Base-by-base conservation (phyloP, 257 asterid species). In the Paulownia fortunei region DNA sequence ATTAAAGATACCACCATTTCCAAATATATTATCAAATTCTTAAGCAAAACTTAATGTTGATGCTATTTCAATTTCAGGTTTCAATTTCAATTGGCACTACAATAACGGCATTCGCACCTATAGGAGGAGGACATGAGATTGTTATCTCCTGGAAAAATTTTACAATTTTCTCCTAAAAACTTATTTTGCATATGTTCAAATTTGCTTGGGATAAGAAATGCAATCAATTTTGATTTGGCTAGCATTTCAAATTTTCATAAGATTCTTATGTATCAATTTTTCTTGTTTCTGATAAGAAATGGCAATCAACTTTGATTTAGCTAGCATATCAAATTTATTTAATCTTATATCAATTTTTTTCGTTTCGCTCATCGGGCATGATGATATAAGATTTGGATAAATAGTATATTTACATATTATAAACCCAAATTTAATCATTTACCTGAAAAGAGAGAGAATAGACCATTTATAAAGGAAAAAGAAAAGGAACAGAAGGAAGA, bases 61-160 rank as follows among this genome's bases (percentile, higher is more conserved):
- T 8, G 4, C 10, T 58, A 2, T 2, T 60, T 66, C 8, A 0
- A 41, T 79, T 79, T 21, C 82, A 87, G 90, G 30, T 74, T 58
- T 79, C 84, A 6, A 77, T 84, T 59, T 5, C 59, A 6, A 72
- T 84, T 23, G 88, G 90, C 1, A 0, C 74, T 11, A 7, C 23
- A 0, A 80, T 84, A 15, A 84, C 82, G 3, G 10, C 72, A 0
- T 51, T 82, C 56, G 91, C 83, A 19, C 91, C 91, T 9, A 71
- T 84, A 6, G 91, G 87, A 52, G 88, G 88, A 76, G 77, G 67
- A 3, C 83, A 55, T 5, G 79, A 74, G 60, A 83, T 86, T 46
- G 16, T 82, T 10, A 0, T 36, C 11, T 54, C 74, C 2, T 80
- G 87, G 81, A 77, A 75, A 15, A 41, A 4, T 39, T 73, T 55